phyloP scores from a whole-genome alignment of 140 eudicot species.

The Ambrosia hybrid region DNA sequence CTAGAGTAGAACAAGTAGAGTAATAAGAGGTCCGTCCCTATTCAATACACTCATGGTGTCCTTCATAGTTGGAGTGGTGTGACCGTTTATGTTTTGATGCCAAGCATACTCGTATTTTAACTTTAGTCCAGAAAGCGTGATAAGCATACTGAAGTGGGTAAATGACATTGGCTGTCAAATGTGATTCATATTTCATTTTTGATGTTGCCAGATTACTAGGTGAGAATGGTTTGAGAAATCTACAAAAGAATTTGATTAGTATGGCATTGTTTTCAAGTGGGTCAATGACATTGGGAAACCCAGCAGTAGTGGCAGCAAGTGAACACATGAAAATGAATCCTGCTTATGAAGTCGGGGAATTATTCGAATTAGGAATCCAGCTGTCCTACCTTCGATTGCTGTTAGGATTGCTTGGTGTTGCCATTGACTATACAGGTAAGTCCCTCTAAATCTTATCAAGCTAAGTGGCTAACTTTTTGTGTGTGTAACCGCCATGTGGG shows the following conservation, averaged over 20 bases:
- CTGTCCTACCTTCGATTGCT: slow-evolving; percentile 79
- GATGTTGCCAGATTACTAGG: slow-evolving; percentile 41
- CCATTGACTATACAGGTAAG: too few species aligned
- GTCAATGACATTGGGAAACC: slow-evolving; percentile 48
- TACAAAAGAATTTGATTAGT: slow-evolving; percentile 30
- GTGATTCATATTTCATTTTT: slow-evolving; percentile 8
- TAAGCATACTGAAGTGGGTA: too few species aligned
- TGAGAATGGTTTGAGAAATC: slow-evolving; percentile 22
- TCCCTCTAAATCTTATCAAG: too few species aligned
- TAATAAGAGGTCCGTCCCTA: too few species aligned
- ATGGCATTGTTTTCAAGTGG: slow-evolving; percentile 47
- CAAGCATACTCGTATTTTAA: too few species aligned
- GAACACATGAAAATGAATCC: slow-evolving; percentile 48
- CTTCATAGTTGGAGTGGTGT: too few species aligned
- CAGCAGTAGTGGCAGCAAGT: slow-evolving; percentile 47
- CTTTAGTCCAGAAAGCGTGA: too few species aligned
- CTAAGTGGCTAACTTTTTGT: too few species aligned
- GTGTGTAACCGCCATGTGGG: too few species aligned
- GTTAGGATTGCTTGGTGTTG: slow-evolving; percentile 87
- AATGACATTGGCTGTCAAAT: background rate
- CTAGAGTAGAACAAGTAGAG: too few species aligned
- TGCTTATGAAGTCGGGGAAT: slow-evolving; percentile 79
- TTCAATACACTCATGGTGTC: too few species aligned
- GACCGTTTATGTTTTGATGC: too few species aligned
- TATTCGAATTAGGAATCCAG: slow-evolving; percentile 92